Conservation (phyloP, 2,329 filamentous ascomycete species). For the Ophiostoma quercus region DNA sequence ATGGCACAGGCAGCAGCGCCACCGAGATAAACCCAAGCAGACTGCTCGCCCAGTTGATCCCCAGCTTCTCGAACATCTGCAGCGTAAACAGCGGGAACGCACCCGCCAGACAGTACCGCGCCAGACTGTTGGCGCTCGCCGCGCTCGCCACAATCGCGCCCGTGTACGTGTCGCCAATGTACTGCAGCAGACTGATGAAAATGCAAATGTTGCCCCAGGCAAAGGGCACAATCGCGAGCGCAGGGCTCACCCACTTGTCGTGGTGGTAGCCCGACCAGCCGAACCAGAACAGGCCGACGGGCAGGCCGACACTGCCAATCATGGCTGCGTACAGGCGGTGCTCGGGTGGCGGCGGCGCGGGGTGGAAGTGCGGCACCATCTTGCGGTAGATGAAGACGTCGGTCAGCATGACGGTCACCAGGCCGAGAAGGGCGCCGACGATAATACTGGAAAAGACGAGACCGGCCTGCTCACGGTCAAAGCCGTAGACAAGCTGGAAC, state of each 20-base stretch:
- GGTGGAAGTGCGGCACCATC: constrained; percentile 34
- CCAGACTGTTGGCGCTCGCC: constrained; percentile 54
- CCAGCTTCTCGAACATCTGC: constrained; percentile 46
- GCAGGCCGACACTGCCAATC: constrained; percentile 50
- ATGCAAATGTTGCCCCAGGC: constrained; percentile 57
- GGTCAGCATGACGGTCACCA: constrained; percentile 39
- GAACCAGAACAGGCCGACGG: constrained; percentile 55
- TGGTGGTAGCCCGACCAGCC: constrained; percentile 48
- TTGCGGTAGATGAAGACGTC: constrained; percentile 40
- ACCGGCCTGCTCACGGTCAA: constrained; percentile 40
- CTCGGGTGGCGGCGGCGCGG: constrained; percentile 45
- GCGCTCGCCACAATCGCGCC: constrained; percentile 53
- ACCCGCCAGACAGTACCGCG: constrained; percentile 51
- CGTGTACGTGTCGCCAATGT: constrained; percentile 53
- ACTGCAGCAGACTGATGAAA: constrained; percentile 50
- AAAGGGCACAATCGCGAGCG: constrained; percentile 50
- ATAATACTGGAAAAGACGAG: constrained; percentile 45
- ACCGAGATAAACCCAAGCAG: constrained; percentile 45
- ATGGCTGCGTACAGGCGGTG: constrained; percentile 55
- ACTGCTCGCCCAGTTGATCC: constrained; percentile 45
- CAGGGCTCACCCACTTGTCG: constrained; percentile 47
- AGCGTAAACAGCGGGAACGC: constrained; percentile 58
- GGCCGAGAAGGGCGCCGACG: constrained; percentile 43
- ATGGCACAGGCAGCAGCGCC: constrained; percentile 47
- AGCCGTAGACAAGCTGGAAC: constrained; percentile 43